These are phyloP conservation scores for Primulina eburnea DNA, from an alignment of 257 asterid species.

Conservation along the genomic window DNA sequence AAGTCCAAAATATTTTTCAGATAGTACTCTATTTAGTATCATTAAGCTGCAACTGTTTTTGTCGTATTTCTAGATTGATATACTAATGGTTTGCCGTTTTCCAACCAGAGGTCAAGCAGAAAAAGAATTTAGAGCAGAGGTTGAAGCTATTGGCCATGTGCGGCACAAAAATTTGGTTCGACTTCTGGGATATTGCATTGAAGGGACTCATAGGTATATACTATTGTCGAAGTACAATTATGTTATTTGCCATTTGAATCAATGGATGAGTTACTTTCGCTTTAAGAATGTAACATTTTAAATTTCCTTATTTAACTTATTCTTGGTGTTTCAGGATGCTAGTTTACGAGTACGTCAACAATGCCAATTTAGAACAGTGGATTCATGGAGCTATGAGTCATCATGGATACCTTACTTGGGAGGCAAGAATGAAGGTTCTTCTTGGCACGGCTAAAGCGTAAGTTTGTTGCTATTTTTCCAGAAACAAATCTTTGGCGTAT, in stretches of 20 bases:
- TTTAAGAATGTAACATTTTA: background rate
- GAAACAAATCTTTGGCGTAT: background rate
- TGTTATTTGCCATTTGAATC: background rate
- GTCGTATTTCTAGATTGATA: background rate
- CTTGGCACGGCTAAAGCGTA: conserved; percentile 98
- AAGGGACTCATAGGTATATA: conserved; percentile 95
- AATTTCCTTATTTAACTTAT: background rate
- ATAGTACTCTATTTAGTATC: background rate
- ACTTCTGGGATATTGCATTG: conserved; percentile 89
- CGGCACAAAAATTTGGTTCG: conserved; percentile 95
- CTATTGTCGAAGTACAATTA: background rate
- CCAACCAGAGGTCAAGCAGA: conserved; percentile 88
- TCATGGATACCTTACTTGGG: conserved; percentile 90
- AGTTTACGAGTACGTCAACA: conserved; percentile 85
- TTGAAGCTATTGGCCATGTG: conserved; percentile 95
- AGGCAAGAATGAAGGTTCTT: conserved; percentile 81
- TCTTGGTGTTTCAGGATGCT: conserved; percentile 47
- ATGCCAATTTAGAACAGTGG: conserved; percentile 95
- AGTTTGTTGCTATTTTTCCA: conserved; percentile 30
- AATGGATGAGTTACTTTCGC: background rate
- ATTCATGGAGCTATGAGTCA: conserved; percentile 95
- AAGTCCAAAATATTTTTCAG: conserved; percentile 35
- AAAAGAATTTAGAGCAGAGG: conserved; percentile 88
- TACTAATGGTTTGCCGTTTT: background rate
- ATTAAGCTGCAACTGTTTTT: background rate